Evolutionary conservation across 108 stramenopile species (phyloP).

Genomic region (Nitzschia putrida): DNA sequence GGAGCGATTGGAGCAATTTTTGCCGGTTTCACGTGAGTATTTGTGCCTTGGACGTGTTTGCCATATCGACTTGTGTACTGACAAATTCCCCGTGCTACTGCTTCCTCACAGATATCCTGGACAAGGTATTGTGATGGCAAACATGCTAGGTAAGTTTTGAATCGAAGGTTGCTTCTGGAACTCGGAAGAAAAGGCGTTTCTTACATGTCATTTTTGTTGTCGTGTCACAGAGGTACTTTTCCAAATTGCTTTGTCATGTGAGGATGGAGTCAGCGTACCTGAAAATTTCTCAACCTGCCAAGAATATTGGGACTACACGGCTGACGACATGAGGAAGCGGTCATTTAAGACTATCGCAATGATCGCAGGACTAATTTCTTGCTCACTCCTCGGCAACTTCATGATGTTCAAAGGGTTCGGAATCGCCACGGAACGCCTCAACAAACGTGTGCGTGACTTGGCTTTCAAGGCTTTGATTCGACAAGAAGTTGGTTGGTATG

Average conservation of each 20-base stretch:
- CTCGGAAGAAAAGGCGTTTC: too few relatives aligned
- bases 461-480: slow-evolving; percentile 47
- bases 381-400: slow-evolving; percentile 43
- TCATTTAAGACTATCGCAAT: slow-evolving; percentile 30
- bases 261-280: slow-evolving; percentile 10
- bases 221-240: slow-evolving; percentile 31
- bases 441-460: slow-evolving; percentile 55
- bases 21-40: slow-evolving; percentile 32
- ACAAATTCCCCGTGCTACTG: background rate
- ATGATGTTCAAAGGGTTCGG: slow-evolving; percentile 55
- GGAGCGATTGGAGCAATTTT: slow-evolving; percentile 54
- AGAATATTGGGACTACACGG: slow-evolving; percentile 34
- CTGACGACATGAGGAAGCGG: slow-evolving; percentile 33
- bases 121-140: slow-evolving; percentile 46
- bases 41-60: too few relatives aligned
- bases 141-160: slow-evolving; percentile 38
- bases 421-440: slow-evolving; percentile 55
- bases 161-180: slow-evolving; percentile 15
- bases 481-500: slow-evolving; percentile 53
- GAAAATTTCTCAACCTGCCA: slow-evolving; percentile 28
- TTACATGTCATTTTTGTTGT: slow-evolving; percentile 3
- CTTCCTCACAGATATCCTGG: slow-evolving; percentile 33
- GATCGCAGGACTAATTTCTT: slow-evolving; percentile 32
- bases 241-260: slow-evolving; percentile 29
- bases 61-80: background rate